phyloP scores from a whole-genome alignment of 768 basidiomycete genomes.

The Trametes gibbosa region DNA sequence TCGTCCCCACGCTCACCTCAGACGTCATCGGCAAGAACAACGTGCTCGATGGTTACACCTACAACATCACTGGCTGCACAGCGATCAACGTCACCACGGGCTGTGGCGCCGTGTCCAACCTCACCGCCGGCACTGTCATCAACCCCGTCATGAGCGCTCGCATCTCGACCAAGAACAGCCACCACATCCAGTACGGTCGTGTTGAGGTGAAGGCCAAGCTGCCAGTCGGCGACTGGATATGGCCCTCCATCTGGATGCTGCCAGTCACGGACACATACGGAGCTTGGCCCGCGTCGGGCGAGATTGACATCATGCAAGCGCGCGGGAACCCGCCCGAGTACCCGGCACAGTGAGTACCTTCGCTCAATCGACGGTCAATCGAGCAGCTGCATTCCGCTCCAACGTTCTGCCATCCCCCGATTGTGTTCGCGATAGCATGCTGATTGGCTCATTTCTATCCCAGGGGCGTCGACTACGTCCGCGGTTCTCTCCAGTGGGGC shows the following conservation, averaged over 20 bases:
- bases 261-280: conserved; percentile 67
- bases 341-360: conserved; percentile 32
- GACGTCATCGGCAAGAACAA: conserved; percentile 56
- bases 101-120: conserved; percentile 73
- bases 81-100: conserved; percentile 41
- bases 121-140: conserved; percentile 64
- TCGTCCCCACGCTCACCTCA: conserved; percentile 82
- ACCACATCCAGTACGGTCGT: conserved; percentile 75
- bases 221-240: conserved; percentile 67
- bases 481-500: conserved; percentile 51
- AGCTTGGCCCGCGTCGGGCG: conserved; percentile 64
- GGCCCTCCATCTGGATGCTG: conserved; percentile 85
- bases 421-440: neutral
- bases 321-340: conserved; percentile 57
- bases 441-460: conserved; percentile 4
- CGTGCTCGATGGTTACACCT: conserved; percentile 66
- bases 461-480: conserved; percentile 42
- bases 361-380: conserved; percentile 10
- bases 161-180: conserved; percentile 68
- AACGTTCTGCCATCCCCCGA: neutral
- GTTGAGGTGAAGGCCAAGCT: conserved; percentile 84
- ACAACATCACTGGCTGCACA: conserved; percentile 84
- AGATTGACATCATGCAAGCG: conserved; percentile 66
- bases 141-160: conserved; percentile 84
- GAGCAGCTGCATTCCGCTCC: conserved; percentile 18